These are phyloP conservation scores for Scytalidium lignicola DNA, from an alignment of 2,329 filamentous ascomycete species.

Conservation along the genomic window DNA sequence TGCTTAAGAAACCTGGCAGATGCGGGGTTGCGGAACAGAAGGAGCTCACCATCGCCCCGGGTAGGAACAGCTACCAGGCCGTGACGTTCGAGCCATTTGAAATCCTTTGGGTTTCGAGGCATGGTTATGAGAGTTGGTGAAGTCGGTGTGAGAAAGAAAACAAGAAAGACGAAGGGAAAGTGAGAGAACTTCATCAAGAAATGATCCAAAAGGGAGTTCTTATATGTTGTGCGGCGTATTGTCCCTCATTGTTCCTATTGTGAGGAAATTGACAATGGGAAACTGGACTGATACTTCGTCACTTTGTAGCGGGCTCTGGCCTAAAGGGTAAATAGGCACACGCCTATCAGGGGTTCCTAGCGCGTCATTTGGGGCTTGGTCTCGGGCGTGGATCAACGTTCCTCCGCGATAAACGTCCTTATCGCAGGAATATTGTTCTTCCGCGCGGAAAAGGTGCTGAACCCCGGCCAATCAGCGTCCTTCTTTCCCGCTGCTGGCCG, in stretches of 20 bases:
- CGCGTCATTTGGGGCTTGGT: neutral
- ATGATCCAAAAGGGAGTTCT: neutral
- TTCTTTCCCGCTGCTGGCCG: neutral
- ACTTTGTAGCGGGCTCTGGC: neutral
- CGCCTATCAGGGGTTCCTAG: neutral
- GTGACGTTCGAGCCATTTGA: neutral
- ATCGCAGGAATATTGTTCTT: neutral
- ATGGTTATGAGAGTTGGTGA: neutral
- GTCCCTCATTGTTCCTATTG: neutral
- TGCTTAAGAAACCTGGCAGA: neutral
- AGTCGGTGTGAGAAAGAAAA: neutral
- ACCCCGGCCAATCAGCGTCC: neutral
- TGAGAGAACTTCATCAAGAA: slow-evolving; percentile 2
- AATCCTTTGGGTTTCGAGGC: neutral
- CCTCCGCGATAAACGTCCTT: neutral
- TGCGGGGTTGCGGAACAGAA: neutral
- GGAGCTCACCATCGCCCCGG: neutral
- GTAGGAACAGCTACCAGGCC: neutral
- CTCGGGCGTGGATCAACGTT: neutral
- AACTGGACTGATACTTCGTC: neutral
- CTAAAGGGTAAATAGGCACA: neutral
- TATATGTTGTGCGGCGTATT: neutral
- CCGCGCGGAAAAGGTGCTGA: neutral
- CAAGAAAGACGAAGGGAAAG: neutral
- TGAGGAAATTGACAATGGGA: neutral